phyloP scores from a whole-genome alignment of 2,329 filamentous ascomycete species.

The Paracoccidioides brasiliensis region DNA sequence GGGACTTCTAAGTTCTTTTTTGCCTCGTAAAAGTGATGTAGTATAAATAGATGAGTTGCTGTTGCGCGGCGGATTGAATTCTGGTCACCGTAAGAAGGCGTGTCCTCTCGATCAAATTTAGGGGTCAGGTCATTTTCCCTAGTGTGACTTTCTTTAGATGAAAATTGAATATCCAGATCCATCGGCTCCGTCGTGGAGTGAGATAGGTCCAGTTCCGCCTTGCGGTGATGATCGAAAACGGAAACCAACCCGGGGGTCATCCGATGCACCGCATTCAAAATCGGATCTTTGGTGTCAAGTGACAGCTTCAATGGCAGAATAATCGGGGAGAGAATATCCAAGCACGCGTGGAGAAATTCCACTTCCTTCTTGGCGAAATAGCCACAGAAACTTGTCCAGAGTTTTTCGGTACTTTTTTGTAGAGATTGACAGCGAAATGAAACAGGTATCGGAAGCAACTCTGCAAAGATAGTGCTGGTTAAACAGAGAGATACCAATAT shows the following conservation, averaged over 20 bases:
- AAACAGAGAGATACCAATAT: conserved; percentile 38
- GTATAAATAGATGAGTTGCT: conserved; percentile 23
- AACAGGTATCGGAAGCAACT: conserved; percentile 21
- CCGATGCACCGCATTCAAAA: conserved; percentile 15
- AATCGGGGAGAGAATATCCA: conserved; percentile 25
- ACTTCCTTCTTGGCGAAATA: conserved; percentile 19
- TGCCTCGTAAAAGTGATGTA: conserved; percentile 13
- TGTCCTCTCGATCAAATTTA: conserved; percentile 21
- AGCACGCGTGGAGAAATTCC: conserved; percentile 18
- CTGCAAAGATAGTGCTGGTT: conserved; percentile 26
- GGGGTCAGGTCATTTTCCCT: conserved; percentile 16
- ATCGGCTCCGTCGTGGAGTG: conserved; percentile 22
- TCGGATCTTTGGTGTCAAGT: conserved; percentile 11
- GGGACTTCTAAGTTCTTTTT: conserved; percentile 1
- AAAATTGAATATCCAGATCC: conserved; percentile 32
- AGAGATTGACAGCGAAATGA: conserved; percentile 20
- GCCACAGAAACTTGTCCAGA: conserved; percentile 26
- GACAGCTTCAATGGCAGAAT: conserved; percentile 14
- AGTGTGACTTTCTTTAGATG: conserved; percentile 15
- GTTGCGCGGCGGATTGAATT: conserved; percentile 25
- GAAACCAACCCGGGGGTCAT: conserved; percentile 19
- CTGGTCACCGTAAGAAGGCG: conserved; percentile 20
- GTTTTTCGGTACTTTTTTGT: conserved; percentile 15
- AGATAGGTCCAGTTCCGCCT: conserved; percentile 11
- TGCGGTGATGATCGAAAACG: conserved; percentile 21